A percentile compares a stretch with the other conserved stretches of the same genome.
These are phyloP conservation scores for Paecilomyces dactylethromorphus DNA, from an alignment of 2,329 filamentous ascomycete genomes.

Conservation along the genomic window DNA sequence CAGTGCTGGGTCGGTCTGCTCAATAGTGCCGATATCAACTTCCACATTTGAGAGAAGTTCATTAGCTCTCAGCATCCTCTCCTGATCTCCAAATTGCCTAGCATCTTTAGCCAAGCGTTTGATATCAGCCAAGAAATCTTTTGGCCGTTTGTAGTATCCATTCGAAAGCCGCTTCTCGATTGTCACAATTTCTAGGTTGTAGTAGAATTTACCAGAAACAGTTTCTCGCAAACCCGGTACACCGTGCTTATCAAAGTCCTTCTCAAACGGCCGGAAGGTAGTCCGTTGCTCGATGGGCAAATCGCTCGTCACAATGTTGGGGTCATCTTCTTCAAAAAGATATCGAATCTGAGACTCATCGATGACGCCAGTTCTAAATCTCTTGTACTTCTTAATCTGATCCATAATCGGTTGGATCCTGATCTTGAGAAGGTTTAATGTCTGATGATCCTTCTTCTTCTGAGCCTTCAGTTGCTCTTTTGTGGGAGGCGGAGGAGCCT, in stretches of 20 bases:
- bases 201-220: slow-evolving; percentile 76
- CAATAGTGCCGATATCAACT: slow-evolving; percentile 77
- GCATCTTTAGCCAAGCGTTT: slow-evolving; percentile 79
- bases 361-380: slow-evolving; percentile 76
- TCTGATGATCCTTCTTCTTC: slow-evolving; percentile 74
- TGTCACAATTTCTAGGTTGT: slow-evolving; percentile 86
- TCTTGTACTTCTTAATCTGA: slow-evolving; percentile 88
- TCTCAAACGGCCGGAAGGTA: slow-evolving; percentile 66
- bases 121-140: slow-evolving; percentile 85
- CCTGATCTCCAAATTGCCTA: slow-evolving; percentile 71
- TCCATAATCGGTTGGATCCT: slow-evolving; percentile 94
- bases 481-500: slow-evolving; percentile 54
- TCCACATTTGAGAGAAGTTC: slow-evolving; percentile 91
- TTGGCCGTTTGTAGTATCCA: slow-evolving; percentile 86
- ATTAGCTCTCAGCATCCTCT: slow-evolving; percentile 77
- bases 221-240: slow-evolving; percentile 70
- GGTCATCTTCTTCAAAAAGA: slow-evolving; percentile 76
- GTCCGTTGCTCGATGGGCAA: slow-evolving; percentile 52
- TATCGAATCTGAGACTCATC: slow-evolving; percentile 69
- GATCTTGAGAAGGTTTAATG: slow-evolving; percentile 81
- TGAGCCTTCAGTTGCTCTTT: slow-evolving; percentile 76
- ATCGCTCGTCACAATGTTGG: slow-evolving; percentile 56
- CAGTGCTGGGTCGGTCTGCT: slow-evolving; percentile 56
- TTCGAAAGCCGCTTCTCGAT: slow-evolving; percentile 97
- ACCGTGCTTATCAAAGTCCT: slow-evolving; percentile 71